Evolutionary conservation across 768 basidiomycete species (phyloP).

Genomic region (Dentipellis sp.): DNA sequence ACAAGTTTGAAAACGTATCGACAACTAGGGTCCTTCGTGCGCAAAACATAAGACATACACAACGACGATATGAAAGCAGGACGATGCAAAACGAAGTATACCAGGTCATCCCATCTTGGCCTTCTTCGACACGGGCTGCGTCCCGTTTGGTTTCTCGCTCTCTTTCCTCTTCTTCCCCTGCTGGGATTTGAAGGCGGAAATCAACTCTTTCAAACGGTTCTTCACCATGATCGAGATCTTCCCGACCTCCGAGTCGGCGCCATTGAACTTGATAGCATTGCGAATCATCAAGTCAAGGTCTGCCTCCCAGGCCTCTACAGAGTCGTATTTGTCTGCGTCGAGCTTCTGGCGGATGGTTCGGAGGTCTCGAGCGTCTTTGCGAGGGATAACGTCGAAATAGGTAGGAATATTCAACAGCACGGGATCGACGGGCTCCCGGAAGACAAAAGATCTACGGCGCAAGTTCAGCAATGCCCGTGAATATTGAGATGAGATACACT

Average conservation of each 20-base stretch:
- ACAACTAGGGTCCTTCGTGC: neutral
- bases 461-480: neutral
- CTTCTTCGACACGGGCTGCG: slow-evolving; percentile 53
- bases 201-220: slow-evolving; percentile 44
- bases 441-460: slow-evolving; percentile 55
- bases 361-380: slow-evolving; percentile 82
- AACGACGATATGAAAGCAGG: neutral
- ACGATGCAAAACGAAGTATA: neutral
- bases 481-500: slow-evolving; percentile 19
- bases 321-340: slow-evolving; percentile 75
- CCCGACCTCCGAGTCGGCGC: slow-evolving; percentile 72
- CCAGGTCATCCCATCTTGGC: slow-evolving; percentile 42
- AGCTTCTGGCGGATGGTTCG: slow-evolving; percentile 73
- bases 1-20: neutral
- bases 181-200: slow-evolving; percentile 26
- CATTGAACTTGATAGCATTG: slow-evolving; percentile 89
- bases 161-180: slow-evolving; percentile 67
- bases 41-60: neutral
- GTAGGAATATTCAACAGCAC: slow-evolving; percentile 72
- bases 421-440: slow-evolving; percentile 86
- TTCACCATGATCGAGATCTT: slow-evolving; percentile 41
- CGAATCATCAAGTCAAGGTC: slow-evolving; percentile 83
- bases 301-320: slow-evolving; percentile 68
- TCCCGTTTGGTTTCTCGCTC: slow-evolving; percentile 50
- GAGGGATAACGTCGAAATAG: slow-evolving; percentile 80